Percentiles rank a stretch among this genome's conserved stretches.
Evolutionary conservation across 2,329 filamentous ascomycete species (phyloP).

Genomic region (Botrytis galanthina): DNA sequence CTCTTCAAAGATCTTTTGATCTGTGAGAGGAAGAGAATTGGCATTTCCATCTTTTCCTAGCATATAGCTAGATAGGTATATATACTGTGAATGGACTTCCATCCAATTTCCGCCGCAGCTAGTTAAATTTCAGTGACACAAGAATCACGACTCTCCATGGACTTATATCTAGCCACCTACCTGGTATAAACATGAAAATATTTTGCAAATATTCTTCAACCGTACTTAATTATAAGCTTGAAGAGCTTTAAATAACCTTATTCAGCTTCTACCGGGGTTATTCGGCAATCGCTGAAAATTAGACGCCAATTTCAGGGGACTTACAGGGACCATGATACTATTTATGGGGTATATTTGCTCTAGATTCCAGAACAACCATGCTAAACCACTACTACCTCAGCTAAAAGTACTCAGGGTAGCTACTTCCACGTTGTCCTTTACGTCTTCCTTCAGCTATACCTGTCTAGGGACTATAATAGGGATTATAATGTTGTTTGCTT

Average conservation of each 20-base stretch:
- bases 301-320: background rate
- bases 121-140: background rate
- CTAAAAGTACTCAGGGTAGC: background rate
- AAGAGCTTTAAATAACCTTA: background rate
- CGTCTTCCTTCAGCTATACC: background rate
- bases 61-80: too few species aligned
- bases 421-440: conserved; percentile 3
- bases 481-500: background rate
- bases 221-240: background rate
- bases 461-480: background rate
- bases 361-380: background rate
- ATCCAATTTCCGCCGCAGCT: background rate
- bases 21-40: too few species aligned
- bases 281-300: background rate
- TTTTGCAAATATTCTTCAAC: background rate
- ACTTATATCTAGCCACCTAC: background rate
- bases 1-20: background rate
- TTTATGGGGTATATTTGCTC: background rate
- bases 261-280: background rate
- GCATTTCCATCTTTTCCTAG: too few species aligned
- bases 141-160: background rate
- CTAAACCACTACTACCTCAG: background rate
- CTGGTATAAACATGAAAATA: background rate
- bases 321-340: background rate
- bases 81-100: background rate